Conservation (phyloP, 2,329 filamentous ascomycete genomes). For the Ceratocystis ficicola region DNA sequence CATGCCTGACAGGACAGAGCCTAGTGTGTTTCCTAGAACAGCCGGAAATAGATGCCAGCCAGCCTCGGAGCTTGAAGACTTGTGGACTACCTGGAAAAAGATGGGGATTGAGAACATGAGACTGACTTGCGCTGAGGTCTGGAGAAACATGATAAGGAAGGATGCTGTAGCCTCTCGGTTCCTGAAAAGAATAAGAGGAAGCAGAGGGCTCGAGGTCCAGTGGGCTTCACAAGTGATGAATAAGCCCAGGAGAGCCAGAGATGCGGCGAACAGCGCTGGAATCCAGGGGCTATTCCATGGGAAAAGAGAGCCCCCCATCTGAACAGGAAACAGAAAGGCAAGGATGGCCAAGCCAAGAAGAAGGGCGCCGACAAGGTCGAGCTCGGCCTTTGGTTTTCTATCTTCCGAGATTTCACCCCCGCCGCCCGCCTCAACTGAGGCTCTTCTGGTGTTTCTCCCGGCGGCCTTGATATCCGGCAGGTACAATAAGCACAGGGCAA, state of each 20-base stretch:
- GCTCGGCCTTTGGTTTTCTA: neutral
- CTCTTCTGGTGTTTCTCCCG: neutral
- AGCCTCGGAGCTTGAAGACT: slow-evolving; percentile 45
- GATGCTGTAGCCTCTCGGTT: slow-evolving; percentile 41
- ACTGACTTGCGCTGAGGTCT: slow-evolving; percentile 42
- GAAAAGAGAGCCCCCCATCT: slow-evolving; percentile 44
- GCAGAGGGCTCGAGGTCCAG: slow-evolving; percentile 43
- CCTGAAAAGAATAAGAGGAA: slow-evolving; percentile 44
- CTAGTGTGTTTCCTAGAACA: slow-evolving; percentile 53
- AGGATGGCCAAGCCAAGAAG: slow-evolving; percentile 48
- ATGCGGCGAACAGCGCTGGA: slow-evolving; percentile 32
- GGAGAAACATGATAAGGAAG: slow-evolving; percentile 41
- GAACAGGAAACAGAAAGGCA: slow-evolving; percentile 43
- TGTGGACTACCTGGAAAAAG: slow-evolving; percentile 54
- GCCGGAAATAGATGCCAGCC: slow-evolving; percentile 53
- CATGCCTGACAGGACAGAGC: slow-evolving; percentile 47
- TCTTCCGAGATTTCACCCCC: neutral
- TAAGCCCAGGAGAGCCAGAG: slow-evolving; percentile 32
- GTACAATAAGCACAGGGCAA: slow-evolving; percentile 42
- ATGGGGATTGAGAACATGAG: slow-evolving; percentile 52
- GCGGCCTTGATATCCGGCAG: slow-evolving; percentile 31
- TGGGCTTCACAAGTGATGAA: slow-evolving; percentile 39
- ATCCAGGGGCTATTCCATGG: slow-evolving; percentile 42
- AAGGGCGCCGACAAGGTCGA: slow-evolving; percentile 47
- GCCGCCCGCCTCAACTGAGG: neutral